Conservation (phyloP, 805 yeast genomes). For the Grigorovia jiainica region DNA sequence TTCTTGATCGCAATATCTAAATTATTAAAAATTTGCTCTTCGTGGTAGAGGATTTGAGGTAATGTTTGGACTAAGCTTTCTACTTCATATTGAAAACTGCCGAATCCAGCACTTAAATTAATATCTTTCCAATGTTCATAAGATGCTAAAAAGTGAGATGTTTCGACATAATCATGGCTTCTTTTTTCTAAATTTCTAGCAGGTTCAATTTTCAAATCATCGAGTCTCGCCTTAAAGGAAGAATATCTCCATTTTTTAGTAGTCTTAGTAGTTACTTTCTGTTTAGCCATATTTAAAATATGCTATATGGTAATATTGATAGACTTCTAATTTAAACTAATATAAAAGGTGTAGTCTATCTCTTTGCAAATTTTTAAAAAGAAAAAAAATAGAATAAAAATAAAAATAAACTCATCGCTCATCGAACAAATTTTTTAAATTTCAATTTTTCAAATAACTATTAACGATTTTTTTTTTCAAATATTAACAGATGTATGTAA, state of each 20-base stretch:
- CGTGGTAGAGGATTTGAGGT: slow-evolving; percentile 73
- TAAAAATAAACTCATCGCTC: neutral
- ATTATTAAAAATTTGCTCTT: slow-evolving; percentile 45
- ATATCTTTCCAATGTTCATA: slow-evolving; percentile 82
- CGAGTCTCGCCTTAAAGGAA: slow-evolving; percentile 79
- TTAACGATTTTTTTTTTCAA: slow-evolving; percentile 21
- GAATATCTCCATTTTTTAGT: slow-evolving; percentile 51
- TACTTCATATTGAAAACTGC: slow-evolving; percentile 49
- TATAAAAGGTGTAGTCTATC: no score
- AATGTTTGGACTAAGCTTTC: slow-evolving; percentile 53
- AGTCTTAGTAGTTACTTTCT: slow-evolving; percentile 43
- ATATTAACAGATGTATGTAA: no score
- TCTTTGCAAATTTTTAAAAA: no score
- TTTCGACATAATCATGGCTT: slow-evolving; percentile 60
- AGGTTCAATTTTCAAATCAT: slow-evolving; percentile 76
- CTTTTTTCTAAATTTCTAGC: slow-evolving; percentile 44
- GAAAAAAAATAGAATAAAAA: no score
- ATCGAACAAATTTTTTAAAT: neutral
- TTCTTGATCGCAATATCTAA: slow-evolving; percentile 38
- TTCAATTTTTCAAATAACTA: neutral
- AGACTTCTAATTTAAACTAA: no score
- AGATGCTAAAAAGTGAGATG: slow-evolving; percentile 72
- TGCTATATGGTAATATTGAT: neutral
- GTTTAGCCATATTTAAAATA: slow-evolving; percentile 25
- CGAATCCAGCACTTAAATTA: slow-evolving; percentile 64